Base-by-base conservation (phyloP, 495 filamentous ascomycete genomes). In the Hypoxylon cercidicola region DNA sequence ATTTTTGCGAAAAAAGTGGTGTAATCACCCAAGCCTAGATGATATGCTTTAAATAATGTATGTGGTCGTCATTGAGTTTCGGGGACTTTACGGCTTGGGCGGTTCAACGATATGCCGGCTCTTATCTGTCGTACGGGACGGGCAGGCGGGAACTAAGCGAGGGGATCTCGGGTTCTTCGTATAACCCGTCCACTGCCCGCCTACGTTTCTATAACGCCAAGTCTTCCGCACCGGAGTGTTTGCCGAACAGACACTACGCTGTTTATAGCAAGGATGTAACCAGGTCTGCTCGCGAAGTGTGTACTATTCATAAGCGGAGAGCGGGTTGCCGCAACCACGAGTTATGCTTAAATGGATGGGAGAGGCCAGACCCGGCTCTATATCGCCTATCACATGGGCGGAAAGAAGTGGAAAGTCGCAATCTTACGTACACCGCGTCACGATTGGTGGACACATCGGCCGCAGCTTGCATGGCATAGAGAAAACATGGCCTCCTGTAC, bases 61-160 rank as follows among this genome's bases (percentile, higher is more conserved):
- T 4, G 20, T 9, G 28, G 34, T 54, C 50, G 49, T 40, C 58
- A 19, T 7, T 20, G 4, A 19, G 21, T 20, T 20, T 65, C 62
- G 62, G 62, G 53, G 41, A 65, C 41, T 43, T 65, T 47, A 19
- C 11, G 32, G 8, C 34, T 43, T 32, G 32, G 15, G 54, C 62
- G 55, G 62, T 37, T 55, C 20, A 60, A 60, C 28, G 25, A 50
- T 60, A 11, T 16, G 12, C 55, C 62, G 62, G 43, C 18, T 15
- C 43, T 43, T 35, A 16, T 34, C 43, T 21, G 18, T 39, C 9
- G 28, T 32, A 30, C 46, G 46, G 28, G 32, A 23, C 8, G 44
- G 30, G 19, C 3, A 10, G 4, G 35, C 55, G 41, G 55, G 32
- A 15, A 8, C 34, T 20, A 60, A 44, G 28, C 28, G 49, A 37